Evolutionary conservation across 2,329 filamentous ascomycete genomes (phyloP).

Genomic region (Neobulgaria alba): DNA sequence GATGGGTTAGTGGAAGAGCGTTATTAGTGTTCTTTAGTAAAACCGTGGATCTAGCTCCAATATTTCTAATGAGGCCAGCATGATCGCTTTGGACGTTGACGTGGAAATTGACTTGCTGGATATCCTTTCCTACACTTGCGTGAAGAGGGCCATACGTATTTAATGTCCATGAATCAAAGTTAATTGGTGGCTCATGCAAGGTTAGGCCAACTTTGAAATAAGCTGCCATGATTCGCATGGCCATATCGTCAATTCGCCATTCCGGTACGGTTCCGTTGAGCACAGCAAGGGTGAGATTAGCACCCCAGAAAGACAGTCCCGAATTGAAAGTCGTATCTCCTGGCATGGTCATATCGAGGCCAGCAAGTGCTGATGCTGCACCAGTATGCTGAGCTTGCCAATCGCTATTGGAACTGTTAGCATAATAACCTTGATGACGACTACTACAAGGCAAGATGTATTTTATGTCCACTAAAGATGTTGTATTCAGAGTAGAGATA

Average conservation of each 20-base stretch:
- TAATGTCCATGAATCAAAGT: conserved; percentile 81
- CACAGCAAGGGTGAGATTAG: conserved; percentile 79
- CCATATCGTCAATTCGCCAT: conserved; percentile 88
- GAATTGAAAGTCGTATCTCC: conserved; percentile 72
- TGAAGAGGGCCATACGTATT: conserved; percentile 68
- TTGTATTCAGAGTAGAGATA: no score
- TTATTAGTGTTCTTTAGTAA: conserved; percentile 75
- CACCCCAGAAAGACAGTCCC: conserved; percentile 59
- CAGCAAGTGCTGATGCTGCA: conserved; percentile 57
- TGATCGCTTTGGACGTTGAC: conserved; percentile 79
- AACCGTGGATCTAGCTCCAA: conserved; percentile 74
- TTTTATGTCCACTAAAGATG: no score
- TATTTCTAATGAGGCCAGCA: conserved; percentile 61
- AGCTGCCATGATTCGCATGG: conserved; percentile 68
- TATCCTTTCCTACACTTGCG: conserved; percentile 49
- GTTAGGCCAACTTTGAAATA: conserved; percentile 58
- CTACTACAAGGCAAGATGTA: no score
- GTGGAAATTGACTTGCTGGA: conserved; percentile 66
- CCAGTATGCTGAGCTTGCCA: conserved; percentile 70
- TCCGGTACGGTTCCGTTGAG: conserved; percentile 83
- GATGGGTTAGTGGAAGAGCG: conserved; percentile 67
- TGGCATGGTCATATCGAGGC: conserved; percentile 83
- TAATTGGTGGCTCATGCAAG: conserved; percentile 45
- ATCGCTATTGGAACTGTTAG: no score
- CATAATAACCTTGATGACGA: no score